Evolutionary conservation across 2,329 filamentous ascomycete species (phyloP), one percentile per base, ranked within the genome.

Genomic region (Microdochium bolleyi): DNA sequence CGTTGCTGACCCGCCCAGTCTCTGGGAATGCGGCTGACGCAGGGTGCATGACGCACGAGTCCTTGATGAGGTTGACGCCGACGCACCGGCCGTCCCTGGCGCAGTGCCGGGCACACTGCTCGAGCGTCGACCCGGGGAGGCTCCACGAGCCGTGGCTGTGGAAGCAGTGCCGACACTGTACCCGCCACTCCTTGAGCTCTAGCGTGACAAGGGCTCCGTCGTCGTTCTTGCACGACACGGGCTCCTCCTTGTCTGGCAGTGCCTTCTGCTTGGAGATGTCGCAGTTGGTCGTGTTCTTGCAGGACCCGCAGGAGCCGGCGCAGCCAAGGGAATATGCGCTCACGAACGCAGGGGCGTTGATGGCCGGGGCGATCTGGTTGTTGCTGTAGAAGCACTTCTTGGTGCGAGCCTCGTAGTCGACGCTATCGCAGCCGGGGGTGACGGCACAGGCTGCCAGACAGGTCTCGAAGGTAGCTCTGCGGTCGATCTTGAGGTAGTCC

Each of bases 391-490:
- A 58, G 38, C 55, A 58, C 14, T 53, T 51, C n/a, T 54, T 44
- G 10, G 57, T 58, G 9, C 52, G 51, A 3, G 54, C 50, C 44
- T 58, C 57, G 38, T 56, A 58, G 46, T 57, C 55, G 21, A 53
- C 54, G 41, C 57, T 58, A 48, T 49, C 54, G 34, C 57, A 58
- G 19, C 51, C 55, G n/a, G 57, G 57, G 52, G 56, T 52, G 37
- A 32, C 37, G 27, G 25, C 54, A 16, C 55, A 57, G 16, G 57
- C 49, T 10, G 30, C 34, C 49, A 57, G 52, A 50, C 52, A 57
- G 10, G 52, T 25, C 22, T 53, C 54, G 22, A 49, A 56, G 24
- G 41, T 50, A 7, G 48, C 41, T 16, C 49, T 37, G 7, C 52
- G 52, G 24, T 56, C 52, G 21, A 46, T 24, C 16, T 51, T 52